Base-by-base conservation (phyloP, 352 stramenopile species). In the Thraustochytrium sp. region DNA sequence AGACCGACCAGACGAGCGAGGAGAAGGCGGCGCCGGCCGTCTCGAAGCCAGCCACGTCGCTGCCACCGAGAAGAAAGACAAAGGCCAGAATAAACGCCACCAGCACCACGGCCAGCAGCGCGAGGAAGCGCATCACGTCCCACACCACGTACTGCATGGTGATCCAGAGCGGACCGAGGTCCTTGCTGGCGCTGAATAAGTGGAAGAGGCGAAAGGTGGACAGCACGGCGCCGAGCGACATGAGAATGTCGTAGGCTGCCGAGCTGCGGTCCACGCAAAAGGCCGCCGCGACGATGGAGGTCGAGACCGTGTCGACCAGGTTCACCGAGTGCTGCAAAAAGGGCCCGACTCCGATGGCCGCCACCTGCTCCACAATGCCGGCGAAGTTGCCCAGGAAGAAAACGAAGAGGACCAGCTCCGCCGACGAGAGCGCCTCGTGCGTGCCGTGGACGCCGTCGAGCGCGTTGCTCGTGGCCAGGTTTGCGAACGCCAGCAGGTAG, bases 71-170 rank as follows among this genome's bases (percentile, higher is more conserved):
- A 11, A 82, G 56, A 42, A 82, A 82, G 3, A 55, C 38, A 73
- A 82, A 73, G 13, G 74, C 74, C 11, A 82, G 40, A 29, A 82
- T 65, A 37, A 82, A 82, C 18, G 49, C 74, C 13, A 82, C 29
- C 11, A 82, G 40, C 0, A 82, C 74, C 4, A 82, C 74, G 11
- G n/a, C 74, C 31, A 82, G 54, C n/a, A 82, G 55, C 34, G 74
- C 3, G 11, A 82, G 51, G 53, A 82, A 82, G 37, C 74, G 51
- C 16, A 82, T 51, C 37, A 82, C 74, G 26, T 82, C 74, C 74
- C 74, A 82, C 38, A 82, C 49, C 4, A 82, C 74, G 61, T 82
- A 82, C 36, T 82, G 74, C 74, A 82, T 82, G 23, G 74, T 82
- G 42, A 82, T 82, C 49, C 53, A 82, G 9, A 82, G 46, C 55